phyloP scores from a whole-genome alignment of 2,329 filamentous ascomycete genomes.

The Sarocladium kiliense region DNA sequence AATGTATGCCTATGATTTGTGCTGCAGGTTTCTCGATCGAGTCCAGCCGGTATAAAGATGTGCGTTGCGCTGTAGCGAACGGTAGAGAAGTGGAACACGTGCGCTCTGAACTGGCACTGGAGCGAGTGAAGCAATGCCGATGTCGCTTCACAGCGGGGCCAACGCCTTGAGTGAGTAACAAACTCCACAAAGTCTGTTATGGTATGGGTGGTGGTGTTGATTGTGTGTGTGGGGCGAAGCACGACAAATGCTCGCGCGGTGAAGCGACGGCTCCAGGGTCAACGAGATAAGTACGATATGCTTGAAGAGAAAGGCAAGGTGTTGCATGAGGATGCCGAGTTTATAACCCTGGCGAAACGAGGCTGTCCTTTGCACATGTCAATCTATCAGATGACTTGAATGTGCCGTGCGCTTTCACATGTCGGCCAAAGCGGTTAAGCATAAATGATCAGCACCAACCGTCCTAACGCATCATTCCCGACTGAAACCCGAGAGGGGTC shows the following conservation, averaged over 20 bases:
- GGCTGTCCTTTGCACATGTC: conserved; percentile 1
- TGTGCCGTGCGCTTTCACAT: conserved; percentile 4
- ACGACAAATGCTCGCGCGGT: no score
- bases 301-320: neutral
- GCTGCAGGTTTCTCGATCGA: neutral
- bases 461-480: neutral
- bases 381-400: neutral
- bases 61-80: no score
- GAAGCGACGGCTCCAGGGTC: neutral
- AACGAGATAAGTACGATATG: neutral
- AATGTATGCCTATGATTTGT: neutral
- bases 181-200: neutral
- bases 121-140: conserved; percentile 3
- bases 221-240: neutral
- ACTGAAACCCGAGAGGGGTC: neutral
- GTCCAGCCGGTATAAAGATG: neutral
- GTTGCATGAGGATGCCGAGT: neutral
- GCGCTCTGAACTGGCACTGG: neutral
- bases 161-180: neutral
- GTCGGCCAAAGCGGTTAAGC: conserved; percentile 7
- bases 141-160: neutral
- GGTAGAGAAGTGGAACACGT: conserved; percentile 3
- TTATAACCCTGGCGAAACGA: neutral
- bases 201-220: neutral
- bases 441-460: conserved; percentile 1